A percentile compares a stretch with the other conserved stretches of the same genome.
Evolutionary conservation across 805 yeast genomes (phyloP).

Genomic region (Sugiyamaella smithiae): DNA sequence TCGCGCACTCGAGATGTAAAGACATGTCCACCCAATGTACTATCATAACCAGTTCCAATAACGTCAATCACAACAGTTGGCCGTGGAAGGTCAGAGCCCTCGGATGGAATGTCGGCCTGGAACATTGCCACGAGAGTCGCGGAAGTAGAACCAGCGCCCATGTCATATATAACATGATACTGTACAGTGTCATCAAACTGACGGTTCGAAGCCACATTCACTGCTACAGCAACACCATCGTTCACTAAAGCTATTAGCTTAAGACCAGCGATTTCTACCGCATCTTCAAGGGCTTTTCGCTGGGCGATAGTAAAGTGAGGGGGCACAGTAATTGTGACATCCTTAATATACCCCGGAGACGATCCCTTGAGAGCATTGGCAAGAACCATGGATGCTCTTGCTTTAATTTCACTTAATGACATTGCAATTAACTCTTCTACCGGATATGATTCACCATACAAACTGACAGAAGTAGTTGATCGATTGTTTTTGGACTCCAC

Average conservation of each 20-base stretch:
- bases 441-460: constrained; percentile 49
- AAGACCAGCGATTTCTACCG: constrained; percentile 67
- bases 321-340: constrained; percentile 76
- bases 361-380: constrained; percentile 33
- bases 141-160: constrained; percentile 89
- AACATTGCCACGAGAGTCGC: constrained; percentile 76
- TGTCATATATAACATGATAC: constrained; percentile 74
- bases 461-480: constrained; percentile 53
- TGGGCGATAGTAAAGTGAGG: constrained; percentile 62
- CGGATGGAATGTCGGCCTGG: constrained; percentile 41
- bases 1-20: constrained; percentile 66
- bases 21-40: constrained; percentile 69
- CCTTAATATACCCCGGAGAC: constrained; percentile 52
- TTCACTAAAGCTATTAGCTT: constrained; percentile 68
- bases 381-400: constrained; percentile 63
- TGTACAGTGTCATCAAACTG: constrained; percentile 47
- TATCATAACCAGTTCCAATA: constrained; percentile 69
- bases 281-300: constrained; percentile 68
- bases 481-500: constrained; percentile 44
- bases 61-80: constrained; percentile 48
- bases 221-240: constrained; percentile 90
- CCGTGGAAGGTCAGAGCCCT: constrained; percentile 17
- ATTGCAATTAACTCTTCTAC: constrained; percentile 84
- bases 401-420: constrained; percentile 64
- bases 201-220: constrained; percentile 67